Base-by-base conservation (phyloP, 2,329 filamentous ascomycete species). In the Paracamarosporium sp. region DNA sequence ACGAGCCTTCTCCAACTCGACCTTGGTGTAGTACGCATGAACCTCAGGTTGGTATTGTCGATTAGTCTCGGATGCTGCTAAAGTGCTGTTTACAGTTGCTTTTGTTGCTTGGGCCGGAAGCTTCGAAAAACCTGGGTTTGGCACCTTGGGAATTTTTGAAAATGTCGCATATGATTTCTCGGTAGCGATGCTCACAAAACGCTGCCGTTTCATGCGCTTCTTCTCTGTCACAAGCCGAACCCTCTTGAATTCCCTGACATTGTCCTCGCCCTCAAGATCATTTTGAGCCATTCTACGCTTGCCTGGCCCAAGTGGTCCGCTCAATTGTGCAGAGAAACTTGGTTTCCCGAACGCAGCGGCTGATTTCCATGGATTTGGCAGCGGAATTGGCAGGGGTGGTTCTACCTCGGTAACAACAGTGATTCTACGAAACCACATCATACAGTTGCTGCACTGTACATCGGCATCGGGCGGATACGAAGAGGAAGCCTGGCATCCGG, bases 401-500 rank as follows among this genome's bases (percentile, higher is more conserved):
- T 60, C 57, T 13, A 55, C 43, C 15, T 57, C 58, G 4, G 52
- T 27, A 17, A 55, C 30, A 4, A 56, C 36, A 8, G 38, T 53
- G 13, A 61, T 48, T 12, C 59, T 36, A 25, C 55, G 59, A 27
- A 56, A 61, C 59, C 59, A 61, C 38, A 59, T 56, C 5, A 8
- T 2, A 22, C 55, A 59, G 4, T 46, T 51, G 2, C 41, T 24
- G 28, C 59, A 61, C 24, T 54, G 55, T 5, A 56, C 43, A 8
- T 58, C 55, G 7, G 22, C 30, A 13, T 58, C 40, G 12, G 24
- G 7, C 3, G 44, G 13, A 6, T 35, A 15, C 4, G 12, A 17
- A 2, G 55, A 56, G 12, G 33, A 27, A n/a, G 53, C 27, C n/a
- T 56, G 44, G 17, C 59, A 61, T 3, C 45, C 53, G 1, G 59